Percentiles rank a stretch among this genome's conserved stretches.
Conservation (phyloP, 768 basidiomycete species). For the Fistulinella prunicolor region DNA sequence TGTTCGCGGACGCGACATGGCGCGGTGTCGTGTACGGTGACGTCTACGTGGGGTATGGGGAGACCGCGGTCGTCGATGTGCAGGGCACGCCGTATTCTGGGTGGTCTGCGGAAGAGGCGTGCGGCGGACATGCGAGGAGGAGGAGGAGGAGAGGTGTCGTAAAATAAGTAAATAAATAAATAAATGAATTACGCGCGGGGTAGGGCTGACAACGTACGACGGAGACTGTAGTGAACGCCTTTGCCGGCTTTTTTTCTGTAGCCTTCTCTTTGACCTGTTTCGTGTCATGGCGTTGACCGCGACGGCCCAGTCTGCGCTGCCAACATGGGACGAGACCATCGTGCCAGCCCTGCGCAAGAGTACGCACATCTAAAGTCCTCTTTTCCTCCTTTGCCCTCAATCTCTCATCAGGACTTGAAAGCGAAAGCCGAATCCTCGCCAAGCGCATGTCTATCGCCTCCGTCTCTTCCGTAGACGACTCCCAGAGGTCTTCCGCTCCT, state of each 20-base stretch:
- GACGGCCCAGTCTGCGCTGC: slow-evolving; percentile 36
- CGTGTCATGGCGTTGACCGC: slow-evolving; percentile 42
- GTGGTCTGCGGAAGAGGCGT: slow-evolving; percentile 53
- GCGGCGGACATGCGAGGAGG: slow-evolving; percentile 18
- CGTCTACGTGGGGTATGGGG: slow-evolving; percentile 67
- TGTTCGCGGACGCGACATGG: slow-evolving; percentile 76
- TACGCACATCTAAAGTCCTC: slow-evolving; percentile 34
- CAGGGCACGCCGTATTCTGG: slow-evolving; percentile 44
- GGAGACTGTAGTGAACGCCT: too few species aligned
- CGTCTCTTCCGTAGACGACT: slow-evolving; percentile 52
- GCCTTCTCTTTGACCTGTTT: too few species aligned
- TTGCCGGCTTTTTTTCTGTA: too few species aligned
- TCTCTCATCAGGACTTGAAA: slow-evolving; percentile 60
- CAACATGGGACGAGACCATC: slow-evolving; percentile 79
- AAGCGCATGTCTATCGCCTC: slow-evolving; percentile 76
- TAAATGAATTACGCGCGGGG: neutral
- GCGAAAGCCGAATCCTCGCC: slow-evolving; percentile 74
- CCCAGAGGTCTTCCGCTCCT: slow-evolving; percentile 20
- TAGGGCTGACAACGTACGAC: slow-evolving; percentile 7
- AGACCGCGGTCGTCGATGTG: slow-evolving; percentile 53
- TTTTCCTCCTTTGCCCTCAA: neutral
- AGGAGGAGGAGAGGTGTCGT: neutral
- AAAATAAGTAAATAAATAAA: neutral
- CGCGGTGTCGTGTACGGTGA: slow-evolving; percentile 67
- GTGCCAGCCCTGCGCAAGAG: slow-evolving; percentile 80